Evolutionary conservation across 2,329 filamentous ascomycete species (phyloP).

Genomic region (Fusarium phyllophilum): DNA sequence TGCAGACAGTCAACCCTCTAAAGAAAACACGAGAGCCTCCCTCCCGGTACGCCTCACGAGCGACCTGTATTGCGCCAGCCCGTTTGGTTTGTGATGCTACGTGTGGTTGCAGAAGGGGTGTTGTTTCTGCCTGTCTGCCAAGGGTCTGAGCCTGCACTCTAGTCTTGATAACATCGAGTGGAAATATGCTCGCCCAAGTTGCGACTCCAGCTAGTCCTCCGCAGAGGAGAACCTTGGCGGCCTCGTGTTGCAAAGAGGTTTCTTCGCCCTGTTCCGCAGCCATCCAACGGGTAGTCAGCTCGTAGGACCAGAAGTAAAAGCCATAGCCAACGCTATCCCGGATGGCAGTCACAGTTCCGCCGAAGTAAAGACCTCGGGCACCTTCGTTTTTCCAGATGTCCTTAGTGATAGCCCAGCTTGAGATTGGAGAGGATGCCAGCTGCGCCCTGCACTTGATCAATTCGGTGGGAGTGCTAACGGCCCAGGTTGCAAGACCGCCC

Average conservation of each 20-base stretch:
- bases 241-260: slow-evolving; percentile 53
- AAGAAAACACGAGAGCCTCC: slow-evolving; percentile 75
- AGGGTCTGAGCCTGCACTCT: slow-evolving; percentile 80
- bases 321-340: slow-evolving; percentile 94
- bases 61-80: slow-evolving; percentile 69
- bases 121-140: slow-evolving; percentile 17
- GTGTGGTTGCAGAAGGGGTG: slow-evolving; percentile 33
- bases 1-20: slow-evolving; percentile 81
- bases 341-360: slow-evolving; percentile 82
- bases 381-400: slow-evolving; percentile 67
- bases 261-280: slow-evolving; percentile 40
- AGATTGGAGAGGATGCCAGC: slow-evolving; percentile 60
- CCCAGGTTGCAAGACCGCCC: slow-evolving; percentile 86
- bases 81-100: slow-evolving; percentile 40
- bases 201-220: slow-evolving; percentile 88
- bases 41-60: slow-evolving; percentile 71
- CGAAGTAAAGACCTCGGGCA: slow-evolving; percentile 80
- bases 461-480: slow-evolving; percentile 88
- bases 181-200: slow-evolving; percentile 92
- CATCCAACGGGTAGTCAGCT: slow-evolving; percentile 72
- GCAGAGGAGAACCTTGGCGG: slow-evolving; percentile 77
- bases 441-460: slow-evolving; percentile 91
- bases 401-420: slow-evolving; percentile 72
- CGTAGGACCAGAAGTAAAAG: slow-evolving; percentile 97
- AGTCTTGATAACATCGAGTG: slow-evolving; percentile 92